Evolutionary conservation across 305 asterid genomes (phyloP).

Genomic region (Rubia peregrina): DNA sequence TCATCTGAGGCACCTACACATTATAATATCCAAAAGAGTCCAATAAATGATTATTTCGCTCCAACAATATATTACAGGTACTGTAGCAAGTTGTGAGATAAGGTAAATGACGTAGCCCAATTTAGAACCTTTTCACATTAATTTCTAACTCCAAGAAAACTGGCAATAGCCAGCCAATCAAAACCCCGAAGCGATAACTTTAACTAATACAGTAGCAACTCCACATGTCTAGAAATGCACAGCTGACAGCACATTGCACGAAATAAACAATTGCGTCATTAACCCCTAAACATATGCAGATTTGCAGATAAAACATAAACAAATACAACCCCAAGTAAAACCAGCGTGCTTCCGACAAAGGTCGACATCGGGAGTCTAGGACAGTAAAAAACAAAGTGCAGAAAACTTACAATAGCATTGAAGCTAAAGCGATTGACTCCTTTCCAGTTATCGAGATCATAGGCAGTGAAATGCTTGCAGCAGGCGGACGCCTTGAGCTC

Average conservation of each 20-base stretch:
- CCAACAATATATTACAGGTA: no score
- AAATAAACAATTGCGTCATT: neutral
- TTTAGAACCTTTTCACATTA: neutral
- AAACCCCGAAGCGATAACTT: neutral
- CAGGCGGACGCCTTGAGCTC: slow-evolving; percentile 32
- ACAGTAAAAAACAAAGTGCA: neutral
- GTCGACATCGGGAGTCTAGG: neutral
- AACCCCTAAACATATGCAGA: no score
- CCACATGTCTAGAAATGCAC: neutral
- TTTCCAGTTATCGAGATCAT: slow-evolving; percentile 38
- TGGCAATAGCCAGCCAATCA: neutral
- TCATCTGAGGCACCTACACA: neutral
- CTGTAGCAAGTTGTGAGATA: no score
- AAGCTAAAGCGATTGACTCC: slow-evolving; percentile 28
- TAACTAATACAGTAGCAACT: neutral
- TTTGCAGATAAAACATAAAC: neutral
- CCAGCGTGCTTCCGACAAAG: neutral
- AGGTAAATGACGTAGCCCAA: no score
- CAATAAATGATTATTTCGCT: no score
- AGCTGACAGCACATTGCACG: neutral
- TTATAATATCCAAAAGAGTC: no score
- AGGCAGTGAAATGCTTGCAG: slow-evolving; percentile 41
- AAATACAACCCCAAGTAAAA: neutral
- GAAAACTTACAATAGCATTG: slow-evolving; percentile 27
- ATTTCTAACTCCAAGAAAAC: neutral